These are phyloP conservation scores for Sphagnurus paluster DNA, from an alignment of 1,284 basidiomycete genomes.

Conservation along the genomic window DNA sequence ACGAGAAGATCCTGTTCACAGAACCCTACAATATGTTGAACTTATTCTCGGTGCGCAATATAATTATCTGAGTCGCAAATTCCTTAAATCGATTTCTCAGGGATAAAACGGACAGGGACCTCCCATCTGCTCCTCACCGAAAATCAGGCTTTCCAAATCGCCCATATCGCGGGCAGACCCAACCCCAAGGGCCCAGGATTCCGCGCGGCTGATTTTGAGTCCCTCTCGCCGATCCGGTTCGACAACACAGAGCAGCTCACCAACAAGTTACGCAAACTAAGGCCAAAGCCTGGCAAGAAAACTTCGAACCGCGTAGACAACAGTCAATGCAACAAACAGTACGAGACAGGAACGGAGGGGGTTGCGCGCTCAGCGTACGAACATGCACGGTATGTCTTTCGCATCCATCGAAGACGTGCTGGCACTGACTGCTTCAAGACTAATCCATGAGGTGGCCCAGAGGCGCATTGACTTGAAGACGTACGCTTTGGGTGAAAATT, in stretches of 20 bases:
- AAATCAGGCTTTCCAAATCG: constrained; percentile 20
- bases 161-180: constrained; percentile 1
- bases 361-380: constrained; percentile 34
- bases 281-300: constrained; percentile 25
- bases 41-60: constrained; percentile 31
- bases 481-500: constrained; percentile 26
- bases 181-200: constrained; percentile 7
- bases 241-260: constrained; percentile 22
- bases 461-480: constrained; percentile 20
- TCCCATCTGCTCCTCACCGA: constrained; percentile 35
- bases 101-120: constrained; percentile 34
- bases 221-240: constrained; percentile 40
- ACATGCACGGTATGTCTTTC: constrained; percentile 33
- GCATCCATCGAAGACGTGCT: neutral
- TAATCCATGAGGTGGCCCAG: constrained; percentile 19
- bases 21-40: constrained; percentile 23
- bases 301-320: constrained; percentile 24
- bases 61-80: neutral
- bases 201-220: constrained; percentile 30
- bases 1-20: too few species aligned
- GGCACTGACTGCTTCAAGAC: neutral
- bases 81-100: too few species aligned
- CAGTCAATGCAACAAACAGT: constrained; percentile 32
- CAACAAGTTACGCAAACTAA: constrained; percentile 30
- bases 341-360: constrained; percentile 20